phyloP scores from a whole-genome alignment of 23 red algal genomes.

The Gracilaria caudata region DNA sequence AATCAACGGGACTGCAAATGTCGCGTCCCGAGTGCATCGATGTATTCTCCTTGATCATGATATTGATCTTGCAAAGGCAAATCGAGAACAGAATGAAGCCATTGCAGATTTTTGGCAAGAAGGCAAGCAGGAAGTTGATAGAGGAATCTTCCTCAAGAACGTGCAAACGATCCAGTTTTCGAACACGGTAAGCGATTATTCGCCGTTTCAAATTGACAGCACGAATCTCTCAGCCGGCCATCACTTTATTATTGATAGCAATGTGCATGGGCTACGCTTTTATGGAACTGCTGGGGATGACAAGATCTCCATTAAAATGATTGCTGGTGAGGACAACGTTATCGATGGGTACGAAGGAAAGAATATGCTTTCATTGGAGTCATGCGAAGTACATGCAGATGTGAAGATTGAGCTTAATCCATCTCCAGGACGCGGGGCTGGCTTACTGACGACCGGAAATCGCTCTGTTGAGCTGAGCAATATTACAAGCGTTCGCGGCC shows the following conservation, averaged over 20 bases:
- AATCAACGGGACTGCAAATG: background rate
- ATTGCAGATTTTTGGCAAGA: background rate
- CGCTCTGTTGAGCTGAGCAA: background rate
- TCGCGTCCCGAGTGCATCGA: background rate
- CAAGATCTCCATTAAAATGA: background rate
- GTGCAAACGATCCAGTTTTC: background rate
- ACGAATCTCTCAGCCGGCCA: slow-evolving; percentile 1
- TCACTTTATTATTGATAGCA: slow-evolving; percentile 16
- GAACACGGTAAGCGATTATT: background rate
- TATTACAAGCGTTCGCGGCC: background rate
- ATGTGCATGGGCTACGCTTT: background rate
- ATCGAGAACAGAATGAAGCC: background rate
- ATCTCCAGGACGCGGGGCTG: background rate
- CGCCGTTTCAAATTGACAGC: background rate
- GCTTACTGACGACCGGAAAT: background rate
- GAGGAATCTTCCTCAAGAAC: slow-evolving; percentile 14
- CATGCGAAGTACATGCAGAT: background rate
- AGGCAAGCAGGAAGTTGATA: background rate
- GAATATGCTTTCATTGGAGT: slow-evolving; percentile 11
- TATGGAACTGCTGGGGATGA: slow-evolving; percentile 5
- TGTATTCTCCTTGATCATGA: slow-evolving; percentile 1
- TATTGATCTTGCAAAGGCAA: background rate
- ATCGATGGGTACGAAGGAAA: background rate
- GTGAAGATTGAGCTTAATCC: background rate
- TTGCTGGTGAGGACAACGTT: background rate